Percentiles rank a stretch among this genome's conserved stretches.
Conservation (phyloP, 805 yeast species). For the Alloascoidea africana region DNA sequence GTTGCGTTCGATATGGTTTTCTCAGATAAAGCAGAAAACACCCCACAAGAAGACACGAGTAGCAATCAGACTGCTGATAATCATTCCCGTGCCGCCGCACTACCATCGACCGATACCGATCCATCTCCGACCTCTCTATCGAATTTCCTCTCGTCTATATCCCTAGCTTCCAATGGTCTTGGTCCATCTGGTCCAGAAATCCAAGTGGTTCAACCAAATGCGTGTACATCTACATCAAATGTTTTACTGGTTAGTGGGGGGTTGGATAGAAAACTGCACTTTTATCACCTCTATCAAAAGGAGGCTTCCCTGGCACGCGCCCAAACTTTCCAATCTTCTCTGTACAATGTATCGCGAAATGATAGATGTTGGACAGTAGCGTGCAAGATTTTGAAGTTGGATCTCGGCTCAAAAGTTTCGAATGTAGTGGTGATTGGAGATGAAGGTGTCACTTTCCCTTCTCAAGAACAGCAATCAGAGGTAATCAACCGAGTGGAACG, state of each 20-base stretch:
- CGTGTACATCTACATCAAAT: no score
- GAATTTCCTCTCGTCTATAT: not conserved
- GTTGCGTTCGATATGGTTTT: not conserved
- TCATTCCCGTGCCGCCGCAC: not conserved
- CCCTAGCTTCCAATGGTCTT: not conserved
- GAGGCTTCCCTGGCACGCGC: not conserved
- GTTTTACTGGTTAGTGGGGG: not conserved
- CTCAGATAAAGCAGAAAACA: not conserved
- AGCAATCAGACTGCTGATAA: not conserved
- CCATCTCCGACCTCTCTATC: not conserved
- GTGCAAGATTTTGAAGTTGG: not conserved
- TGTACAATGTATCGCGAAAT: not conserved
- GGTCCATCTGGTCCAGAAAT: not conserved
- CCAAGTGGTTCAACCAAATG: no score
- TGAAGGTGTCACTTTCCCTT: not conserved
- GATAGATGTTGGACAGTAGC: not conserved
- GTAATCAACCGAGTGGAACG: no score
- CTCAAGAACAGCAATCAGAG: not conserved
- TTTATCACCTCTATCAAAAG: not conserved
- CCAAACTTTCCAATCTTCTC: not conserved
- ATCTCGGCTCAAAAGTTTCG: not conserved
- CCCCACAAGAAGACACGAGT: no score
- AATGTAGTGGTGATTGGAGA: not conserved
- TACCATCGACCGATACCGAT: not conserved
- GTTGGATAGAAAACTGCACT: not conserved